These are phyloP conservation scores for Chalciporus piperatus DNA, from an alignment of 768 basidiomycete genomes.

Conservation along the genomic window DNA sequence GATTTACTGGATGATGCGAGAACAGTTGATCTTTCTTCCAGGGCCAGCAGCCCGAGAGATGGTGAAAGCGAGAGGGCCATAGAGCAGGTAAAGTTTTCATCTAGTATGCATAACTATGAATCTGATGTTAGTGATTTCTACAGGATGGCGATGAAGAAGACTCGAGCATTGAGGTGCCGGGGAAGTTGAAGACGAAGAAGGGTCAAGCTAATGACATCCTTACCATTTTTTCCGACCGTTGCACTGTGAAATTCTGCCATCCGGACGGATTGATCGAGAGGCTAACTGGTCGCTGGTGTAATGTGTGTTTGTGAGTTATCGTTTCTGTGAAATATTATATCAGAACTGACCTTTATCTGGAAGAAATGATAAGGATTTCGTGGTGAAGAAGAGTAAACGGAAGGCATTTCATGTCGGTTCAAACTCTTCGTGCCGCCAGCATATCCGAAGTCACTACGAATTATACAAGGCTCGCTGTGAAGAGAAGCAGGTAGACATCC, in stretches of 20 bases:
- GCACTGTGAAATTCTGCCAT: slow-evolving; percentile 1
- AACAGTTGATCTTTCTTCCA: no score
- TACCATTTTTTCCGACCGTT: neutral
- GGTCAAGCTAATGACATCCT: neutral
- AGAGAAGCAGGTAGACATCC: neutral
- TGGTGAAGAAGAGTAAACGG: neutral
- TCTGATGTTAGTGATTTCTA: no score
- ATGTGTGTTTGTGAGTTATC: slow-evolving; percentile 1
- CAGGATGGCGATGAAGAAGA: no score
- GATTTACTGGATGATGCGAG: no score
- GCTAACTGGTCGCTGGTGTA: neutral
- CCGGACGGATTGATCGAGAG: neutral
- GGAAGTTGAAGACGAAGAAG: neutral
- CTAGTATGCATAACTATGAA: no score
- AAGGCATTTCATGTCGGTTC: slow-evolving; percentile 3
- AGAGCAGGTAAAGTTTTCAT: no score
- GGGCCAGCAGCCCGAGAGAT: no score
- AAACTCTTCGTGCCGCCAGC: slow-evolving; percentile 1
- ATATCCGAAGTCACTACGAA: slow-evolving; percentile 3
- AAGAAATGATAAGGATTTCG: neutral
- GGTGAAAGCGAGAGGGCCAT: no score
- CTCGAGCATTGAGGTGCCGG: no score
- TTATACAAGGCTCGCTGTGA: neutral
- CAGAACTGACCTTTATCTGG: neutral
- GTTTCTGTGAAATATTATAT: neutral